A percentile compares a stretch with the other conserved stretches of the same genome.
These are phyloP conservation scores for Acidiella bohemica DNA, from an alignment of 495 filamentous ascomycete species.

Conservation along the genomic window DNA sequence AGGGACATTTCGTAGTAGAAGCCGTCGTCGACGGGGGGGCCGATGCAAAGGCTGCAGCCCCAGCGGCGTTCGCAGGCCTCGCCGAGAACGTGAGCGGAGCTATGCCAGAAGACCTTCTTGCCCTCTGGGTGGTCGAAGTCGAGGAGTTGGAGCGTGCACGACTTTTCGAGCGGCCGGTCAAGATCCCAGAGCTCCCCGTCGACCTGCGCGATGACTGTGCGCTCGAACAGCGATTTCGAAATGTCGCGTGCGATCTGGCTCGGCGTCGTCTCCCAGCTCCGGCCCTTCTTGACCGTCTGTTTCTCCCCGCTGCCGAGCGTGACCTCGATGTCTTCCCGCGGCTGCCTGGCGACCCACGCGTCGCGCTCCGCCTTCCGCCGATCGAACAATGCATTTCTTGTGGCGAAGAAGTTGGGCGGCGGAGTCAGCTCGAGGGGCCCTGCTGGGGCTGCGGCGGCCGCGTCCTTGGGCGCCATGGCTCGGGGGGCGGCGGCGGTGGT, in stretches of 20 bases:
- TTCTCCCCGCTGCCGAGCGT: slow-evolving; percentile 52
- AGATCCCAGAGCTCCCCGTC: slow-evolving; percentile 85
- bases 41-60: slow-evolving; percentile 81
- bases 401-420: slow-evolving; percentile 65
- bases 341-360: slow-evolving; percentile 50
- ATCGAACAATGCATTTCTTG: slow-evolving; percentile 78
- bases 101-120: slow-evolving; percentile 82
- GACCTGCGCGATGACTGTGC: slow-evolving; percentile 68
- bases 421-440: slow-evolving; percentile 46
- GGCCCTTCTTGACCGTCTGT: slow-evolving; percentile 45
- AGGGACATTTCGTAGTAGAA: slow-evolving; percentile 99
- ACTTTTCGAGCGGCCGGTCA: slow-evolving; percentile 70
- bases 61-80: slow-evolving; percentile 83
- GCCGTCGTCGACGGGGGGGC: slow-evolving; percentile 80
- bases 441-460: slow-evolving; percentile 34
- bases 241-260: slow-evolving; percentile 51
- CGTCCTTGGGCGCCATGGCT: slow-evolving; percentile 28
- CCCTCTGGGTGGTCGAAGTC: slow-evolving; percentile 77
- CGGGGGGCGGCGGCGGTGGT: no score
- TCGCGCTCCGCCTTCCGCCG: slow-evolving; percentile 71
- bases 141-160: slow-evolving; percentile 64
- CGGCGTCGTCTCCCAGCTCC: slow-evolving; percentile 60
- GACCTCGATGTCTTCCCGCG: slow-evolving; percentile 53
- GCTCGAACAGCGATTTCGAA: slow-evolving; percentile 56
- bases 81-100: slow-evolving; percentile 82